Evolutionary conservation across 371 early-diverging fungal genomes (phyloP).

Genomic region (Apophysomyces trapeziformis): DNA sequence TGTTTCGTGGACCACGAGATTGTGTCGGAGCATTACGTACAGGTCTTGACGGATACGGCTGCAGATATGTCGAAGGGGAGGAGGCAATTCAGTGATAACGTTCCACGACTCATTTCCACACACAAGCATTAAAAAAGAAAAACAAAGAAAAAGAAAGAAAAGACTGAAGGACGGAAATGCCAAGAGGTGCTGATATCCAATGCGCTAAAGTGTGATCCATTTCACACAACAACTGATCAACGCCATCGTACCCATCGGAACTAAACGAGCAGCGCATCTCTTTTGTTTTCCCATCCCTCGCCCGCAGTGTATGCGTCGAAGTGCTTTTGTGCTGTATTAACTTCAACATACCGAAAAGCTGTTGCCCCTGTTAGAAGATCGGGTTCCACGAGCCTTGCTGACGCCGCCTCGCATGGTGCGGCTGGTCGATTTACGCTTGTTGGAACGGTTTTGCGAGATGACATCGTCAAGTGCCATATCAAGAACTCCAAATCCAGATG

Average conservation of each 20-base stretch:
- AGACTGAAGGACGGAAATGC: constrained; percentile 15
- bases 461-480: constrained; percentile 62
- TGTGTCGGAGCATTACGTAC: constrained; percentile 11
- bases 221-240: constrained; percentile 9
- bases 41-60: constrained; percentile 15
- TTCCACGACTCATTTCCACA: constrained; percentile 12
- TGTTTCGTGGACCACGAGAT: constrained; percentile 28
- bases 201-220: constrained; percentile 11
- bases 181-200: constrained; percentile 14
- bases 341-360: constrained; percentile 28
- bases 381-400: constrained; percentile 20
- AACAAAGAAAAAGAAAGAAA: constrained; percentile 19
- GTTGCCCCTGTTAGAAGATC: constrained; percentile 27
- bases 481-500: constrained; percentile 37
- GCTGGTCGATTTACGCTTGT: constrained; percentile 18
- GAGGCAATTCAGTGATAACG: constrained; percentile 13
- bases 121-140: constrained; percentile 19
- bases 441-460: constrained; percentile 38
- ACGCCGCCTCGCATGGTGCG: constrained; percentile 21
- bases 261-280: constrained; percentile 10
- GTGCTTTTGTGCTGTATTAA: constrained; percentile 12
- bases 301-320: constrained; percentile 15
- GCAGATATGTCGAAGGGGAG: constrained; percentile 7
- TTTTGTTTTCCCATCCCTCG: constrained; percentile 11
- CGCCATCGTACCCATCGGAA: constrained; percentile 11